Evolutionary conservation across 495 filamentous ascomycete genomes (phyloP).

Genomic region (Parachaetomium inaequale): DNA sequence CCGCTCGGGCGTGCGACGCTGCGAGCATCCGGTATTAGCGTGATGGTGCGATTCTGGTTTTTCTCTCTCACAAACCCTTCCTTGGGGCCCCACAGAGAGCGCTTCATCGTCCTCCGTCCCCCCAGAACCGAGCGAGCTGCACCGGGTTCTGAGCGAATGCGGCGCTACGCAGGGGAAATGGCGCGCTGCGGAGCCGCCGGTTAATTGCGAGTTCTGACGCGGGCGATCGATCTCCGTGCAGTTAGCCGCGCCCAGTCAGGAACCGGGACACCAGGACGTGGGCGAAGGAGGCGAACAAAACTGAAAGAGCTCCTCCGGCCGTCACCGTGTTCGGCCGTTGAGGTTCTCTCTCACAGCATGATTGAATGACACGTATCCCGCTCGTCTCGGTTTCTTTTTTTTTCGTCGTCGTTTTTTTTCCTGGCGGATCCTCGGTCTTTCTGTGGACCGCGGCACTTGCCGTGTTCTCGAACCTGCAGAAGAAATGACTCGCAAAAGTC

Average conservation of each 20-base stretch:
- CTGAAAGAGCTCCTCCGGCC: neutral
- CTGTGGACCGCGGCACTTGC: conserved; percentile 22
- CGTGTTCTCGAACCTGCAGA: conserved; percentile 5
- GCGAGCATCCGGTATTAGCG: neutral
- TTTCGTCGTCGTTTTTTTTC: neutral
- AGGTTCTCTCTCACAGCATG: neutral
- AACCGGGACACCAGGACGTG: neutral
- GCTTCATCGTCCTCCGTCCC: conserved; percentile 2
- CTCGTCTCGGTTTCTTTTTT: neutral
- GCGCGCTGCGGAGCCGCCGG: conserved; percentile 29
- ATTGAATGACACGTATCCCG: neutral
- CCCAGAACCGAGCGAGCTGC: conserved; percentile 6
- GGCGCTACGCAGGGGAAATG: conserved; percentile 17
- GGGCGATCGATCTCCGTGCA: conserved; percentile 29
- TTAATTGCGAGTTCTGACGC: conserved; percentile 18
- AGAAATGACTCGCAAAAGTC: conserved; percentile 21
- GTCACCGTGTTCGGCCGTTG: neutral
- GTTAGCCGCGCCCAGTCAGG: conserved; percentile 18
- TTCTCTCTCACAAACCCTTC: neutral
- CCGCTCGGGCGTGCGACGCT: conserved; percentile 9
- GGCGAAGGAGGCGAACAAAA: too few relatives aligned
- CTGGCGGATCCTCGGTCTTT: conserved; percentile 23
- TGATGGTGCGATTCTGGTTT: neutral
- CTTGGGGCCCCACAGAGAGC: conserved; percentile 13
- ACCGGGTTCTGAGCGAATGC: conserved; percentile 4